Base-by-base conservation (phyloP, 1,284 basidiomycete genomes). In the Testicularia cyperi region DNA sequence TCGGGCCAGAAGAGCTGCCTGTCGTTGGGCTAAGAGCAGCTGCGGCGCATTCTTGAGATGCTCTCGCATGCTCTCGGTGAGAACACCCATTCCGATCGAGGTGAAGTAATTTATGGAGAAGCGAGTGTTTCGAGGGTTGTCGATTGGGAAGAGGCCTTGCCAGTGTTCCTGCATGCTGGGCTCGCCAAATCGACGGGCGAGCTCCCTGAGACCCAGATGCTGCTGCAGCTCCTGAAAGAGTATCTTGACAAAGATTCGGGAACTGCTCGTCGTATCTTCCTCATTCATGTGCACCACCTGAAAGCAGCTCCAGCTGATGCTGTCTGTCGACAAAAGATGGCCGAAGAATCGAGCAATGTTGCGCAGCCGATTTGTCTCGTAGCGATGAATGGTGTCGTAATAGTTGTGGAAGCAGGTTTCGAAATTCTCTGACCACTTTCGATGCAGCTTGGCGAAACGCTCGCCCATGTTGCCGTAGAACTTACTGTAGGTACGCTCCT, bases 291-390 rank as follows among this genome's bases (percentile, higher is more conserved):
- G 89, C 66, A 98, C 83, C 30, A 85, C 84, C 60, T 87, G 85
- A 35, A 98, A 81, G 0, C 86, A 86, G 7, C 85, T 82, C 94
- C 94, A 98, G 10, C 88, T 88, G 49, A 98, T 84, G 4, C 87
- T 84, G 78, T 98, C 94, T 9, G 84, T 86, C 4, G 69, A 72
- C 9, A 71, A 10, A 85, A 85, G 55, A 72, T 94, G 90, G 1
- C 94, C 94, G 70, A 98, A 97, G 81, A 98, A 91, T 27, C 92
- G 85, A 5, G 89, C 90, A 65, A 98, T 96, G 77, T 98, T 98
- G 49, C 94, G 89, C 34, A 98, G 82, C 16, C 92, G 88, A 78
- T 97, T 98, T 18, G 94, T 96, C 79, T 98, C 94, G 79, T 97
- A 98, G 41, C 95, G 88, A 79, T 98, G 94, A 65, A 98, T 92